A percentile compares a stretch with the other conserved stretches of the same genome.
phyloP scores from a whole-genome alignment of 2,329 filamentous ascomycete species.

The Ceratocystis ficicola region DNA sequence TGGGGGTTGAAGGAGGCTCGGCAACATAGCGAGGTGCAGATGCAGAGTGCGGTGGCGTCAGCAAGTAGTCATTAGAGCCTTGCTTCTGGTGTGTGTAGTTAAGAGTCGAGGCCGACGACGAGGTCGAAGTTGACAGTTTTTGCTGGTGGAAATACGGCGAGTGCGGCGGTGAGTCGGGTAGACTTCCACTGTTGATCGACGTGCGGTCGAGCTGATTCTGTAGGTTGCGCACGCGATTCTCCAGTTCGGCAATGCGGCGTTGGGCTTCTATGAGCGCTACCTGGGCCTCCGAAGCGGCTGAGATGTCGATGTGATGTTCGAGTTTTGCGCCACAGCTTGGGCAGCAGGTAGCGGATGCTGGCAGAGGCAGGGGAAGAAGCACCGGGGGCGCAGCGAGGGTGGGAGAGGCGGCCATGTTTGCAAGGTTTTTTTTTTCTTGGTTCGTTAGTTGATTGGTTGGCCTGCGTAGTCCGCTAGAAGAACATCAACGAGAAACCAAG shows the following conservation, averaged over 20 bases:
- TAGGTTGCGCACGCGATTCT: conserved; percentile 56
- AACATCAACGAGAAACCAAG: not conserved
- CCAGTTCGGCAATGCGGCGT: conserved; percentile 53
- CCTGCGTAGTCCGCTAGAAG: not conserved
- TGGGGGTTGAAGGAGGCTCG: conserved; percentile 25
- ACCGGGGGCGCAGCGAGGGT: conserved; percentile 15
- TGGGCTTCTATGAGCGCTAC: conserved; percentile 34
- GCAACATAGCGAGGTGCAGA: conserved; percentile 16
- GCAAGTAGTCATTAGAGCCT: conserved; percentile 25
- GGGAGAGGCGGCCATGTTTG: conserved; percentile 10
- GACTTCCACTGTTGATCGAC: not conserved
- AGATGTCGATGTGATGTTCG: conserved; percentile 25
- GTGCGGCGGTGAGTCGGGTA: conserved; percentile 38
- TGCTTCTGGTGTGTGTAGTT: conserved; percentile 24
- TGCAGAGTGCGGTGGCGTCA: conserved; percentile 23
- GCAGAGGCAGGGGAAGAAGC: conserved; percentile 22
- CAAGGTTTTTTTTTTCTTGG: not conserved
- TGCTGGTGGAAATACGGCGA: conserved; percentile 31
- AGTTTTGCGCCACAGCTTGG: conserved; percentile 40
- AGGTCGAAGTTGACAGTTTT: conserved; percentile 63
- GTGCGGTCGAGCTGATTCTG: conserved; percentile 43
- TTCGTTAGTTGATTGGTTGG: no score
- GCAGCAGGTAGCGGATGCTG: conserved; percentile 33
- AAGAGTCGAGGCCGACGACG: conserved; percentile 38
- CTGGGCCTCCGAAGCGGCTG: conserved; percentile 23